phyloP scores from a whole-genome alignment of 768 basidiomycete species.

The Solioccasus polychromus region DNA sequence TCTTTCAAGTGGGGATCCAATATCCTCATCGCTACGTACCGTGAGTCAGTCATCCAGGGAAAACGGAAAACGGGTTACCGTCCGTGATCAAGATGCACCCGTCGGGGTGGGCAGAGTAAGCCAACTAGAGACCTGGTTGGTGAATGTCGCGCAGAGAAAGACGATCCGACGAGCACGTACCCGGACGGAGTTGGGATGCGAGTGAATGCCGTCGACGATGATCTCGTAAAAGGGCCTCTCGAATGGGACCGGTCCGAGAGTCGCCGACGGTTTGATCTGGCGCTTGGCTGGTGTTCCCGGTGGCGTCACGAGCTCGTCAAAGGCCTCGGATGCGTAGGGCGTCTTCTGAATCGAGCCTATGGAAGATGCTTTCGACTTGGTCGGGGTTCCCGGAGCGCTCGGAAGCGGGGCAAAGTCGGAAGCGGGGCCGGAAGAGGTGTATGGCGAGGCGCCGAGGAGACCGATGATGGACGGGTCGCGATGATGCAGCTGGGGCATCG shows the following conservation, averaged over 20 bases:
- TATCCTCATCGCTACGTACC: conserved; percentile 68
- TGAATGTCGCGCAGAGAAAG: neutral
- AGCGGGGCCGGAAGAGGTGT: conserved; percentile 44
- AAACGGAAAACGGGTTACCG: conserved; percentile 44
- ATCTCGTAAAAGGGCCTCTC: conserved; percentile 81
- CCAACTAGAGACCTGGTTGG: conserved; percentile 48
- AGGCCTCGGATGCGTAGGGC: conserved; percentile 53
- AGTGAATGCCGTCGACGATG: conserved; percentile 90
- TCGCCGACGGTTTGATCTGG: conserved; percentile 27
- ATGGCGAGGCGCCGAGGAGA: conserved; percentile 74
- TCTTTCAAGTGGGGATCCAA: conserved; percentile 83
- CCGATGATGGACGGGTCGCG: conserved; percentile 92
- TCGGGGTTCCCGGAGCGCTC: conserved; percentile 10
- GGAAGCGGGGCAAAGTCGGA: conserved; percentile 28
- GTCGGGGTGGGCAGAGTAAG: conserved; percentile 78
- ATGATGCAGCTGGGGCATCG: conserved; percentile 88
- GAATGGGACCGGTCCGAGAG: conserved; percentile 45
- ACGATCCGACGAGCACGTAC: conserved; percentile 42
- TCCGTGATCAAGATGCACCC: conserved; percentile 90
- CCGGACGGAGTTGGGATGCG: conserved; percentile 85
- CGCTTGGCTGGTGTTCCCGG: conserved; percentile 46
- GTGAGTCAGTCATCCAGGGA: neutral
- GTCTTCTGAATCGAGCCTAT: conserved; percentile 13
- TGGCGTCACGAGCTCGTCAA: conserved; percentile 56
- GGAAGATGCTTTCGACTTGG: conserved; percentile 10